Base-by-base conservation (phyloP, 2,329 filamentous ascomycete species). In the Fusarium sp. region DNA sequence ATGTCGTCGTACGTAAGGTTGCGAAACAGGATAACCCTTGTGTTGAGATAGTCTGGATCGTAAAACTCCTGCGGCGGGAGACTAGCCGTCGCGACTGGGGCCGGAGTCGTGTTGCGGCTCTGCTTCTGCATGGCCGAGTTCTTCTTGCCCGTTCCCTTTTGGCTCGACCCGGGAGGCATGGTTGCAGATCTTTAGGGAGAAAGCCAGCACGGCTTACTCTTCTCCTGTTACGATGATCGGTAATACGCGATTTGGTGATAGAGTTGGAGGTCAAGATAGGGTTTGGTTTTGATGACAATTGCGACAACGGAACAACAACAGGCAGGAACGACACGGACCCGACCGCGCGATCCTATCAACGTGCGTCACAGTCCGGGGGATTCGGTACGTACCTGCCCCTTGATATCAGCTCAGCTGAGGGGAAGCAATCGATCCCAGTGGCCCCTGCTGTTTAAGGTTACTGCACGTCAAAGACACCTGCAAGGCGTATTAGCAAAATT, bases 21-120 rank as follows among this genome's bases (percentile, higher is more conserved):
- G 61, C 86, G 85, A 75, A 88, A 87, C 68, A 82, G 82, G 69
- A 86, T 87, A 72, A 87, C 87, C 72, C 82, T 85, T 22, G 92
- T 87, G 60, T 91, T 87, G 53, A 94, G 86, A 76, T 91, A 92
- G 58, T 91, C 86, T 22, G 90, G 88, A 63, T 88, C 85, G 74
- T 86, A 83, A 56, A 82, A 81, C 58, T 88, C 83, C 72, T 87
- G 83, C 7, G 85, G 83, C 3, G 87, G 87, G 39, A 89, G 84
- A 78, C 72, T 85, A 75, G 82, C 86, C 76, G 78, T 85, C 72
- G 74, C 71, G 24, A 75, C 72, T 13, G 80, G 78, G 42, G 77
- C 78, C 36, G 92, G 93, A 17, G 92, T 95, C 36, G 91, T 93
- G 79, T 94, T 95, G 76, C 92, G 90, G 77, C 91, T 94, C 72